phyloP scores from a whole-genome alignment of 345 rosid species.

The Linum tenue region DNA sequence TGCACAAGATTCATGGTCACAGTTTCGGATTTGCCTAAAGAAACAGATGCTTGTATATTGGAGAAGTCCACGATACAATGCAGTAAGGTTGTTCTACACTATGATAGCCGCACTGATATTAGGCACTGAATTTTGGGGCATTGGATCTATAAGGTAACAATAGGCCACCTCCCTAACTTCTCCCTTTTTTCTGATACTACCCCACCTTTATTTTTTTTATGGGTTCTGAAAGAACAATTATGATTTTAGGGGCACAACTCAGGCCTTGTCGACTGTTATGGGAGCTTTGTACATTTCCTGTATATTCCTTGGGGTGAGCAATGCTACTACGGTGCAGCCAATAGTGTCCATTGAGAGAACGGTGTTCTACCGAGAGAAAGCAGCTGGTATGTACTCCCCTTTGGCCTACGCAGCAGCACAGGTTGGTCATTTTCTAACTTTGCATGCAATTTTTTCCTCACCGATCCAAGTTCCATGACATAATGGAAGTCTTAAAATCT shows the following conservation, averaged over 20 bases:
- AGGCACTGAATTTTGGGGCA: slow-evolving; percentile 73
- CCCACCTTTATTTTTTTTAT: background rate
- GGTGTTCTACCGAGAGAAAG: slow-evolving; percentile 84
- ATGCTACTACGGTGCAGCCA: slow-evolving; percentile 85
- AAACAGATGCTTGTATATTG: slow-evolving; percentile 88
- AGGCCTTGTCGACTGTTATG: slow-evolving; percentile 54
- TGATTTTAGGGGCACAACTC: slow-evolving; percentile 35
- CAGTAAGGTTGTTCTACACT: slow-evolving; percentile 58
- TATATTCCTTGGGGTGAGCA: slow-evolving; percentile 76
- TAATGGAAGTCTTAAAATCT: background rate
- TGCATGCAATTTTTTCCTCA: background rate
- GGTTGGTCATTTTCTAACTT: slow-evolving; percentile 17
- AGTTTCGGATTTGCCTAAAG: slow-evolving; percentile 57
- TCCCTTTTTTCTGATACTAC: background rate
- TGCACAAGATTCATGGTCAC: slow-evolving; percentile 42
- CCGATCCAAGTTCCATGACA: background rate
- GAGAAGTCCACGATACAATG: slow-evolving; percentile 87
- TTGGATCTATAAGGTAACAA: slow-evolving; percentile 53
- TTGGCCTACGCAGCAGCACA: slow-evolving; percentile 72
- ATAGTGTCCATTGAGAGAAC: slow-evolving; percentile 80
- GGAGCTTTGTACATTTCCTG: slow-evolving; percentile 83
- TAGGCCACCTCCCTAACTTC: no score
- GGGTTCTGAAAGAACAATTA: background rate
- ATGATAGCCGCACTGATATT: slow-evolving; percentile 45
- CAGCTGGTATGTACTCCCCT: slow-evolving; percentile 84